Conservation (phyloP, 2,329 filamentous ascomycete species). For the Xylaria digitata region DNA sequence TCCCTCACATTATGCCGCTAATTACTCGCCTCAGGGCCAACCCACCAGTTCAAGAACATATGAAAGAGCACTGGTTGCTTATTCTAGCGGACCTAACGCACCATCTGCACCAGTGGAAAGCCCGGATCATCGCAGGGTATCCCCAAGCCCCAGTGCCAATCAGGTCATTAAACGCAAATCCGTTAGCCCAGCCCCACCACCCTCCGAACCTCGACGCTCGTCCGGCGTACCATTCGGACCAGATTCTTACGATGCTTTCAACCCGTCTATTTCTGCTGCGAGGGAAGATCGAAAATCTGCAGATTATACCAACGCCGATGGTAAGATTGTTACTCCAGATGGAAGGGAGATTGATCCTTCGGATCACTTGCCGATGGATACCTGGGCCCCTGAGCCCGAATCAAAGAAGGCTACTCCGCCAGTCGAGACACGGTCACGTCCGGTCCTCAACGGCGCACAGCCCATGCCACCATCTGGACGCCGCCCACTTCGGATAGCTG, state of each 20-base stretch:
- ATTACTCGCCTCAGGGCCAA: slow-evolving; percentile 43
- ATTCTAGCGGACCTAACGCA: slow-evolving; percentile 42
- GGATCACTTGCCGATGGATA: slow-evolving; percentile 80
- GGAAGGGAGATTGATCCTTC: slow-evolving; percentile 83
- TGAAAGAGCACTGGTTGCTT: slow-evolving; percentile 53
- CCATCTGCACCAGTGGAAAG: slow-evolving; percentile 35
- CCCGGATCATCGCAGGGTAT: slow-evolving; percentile 49
- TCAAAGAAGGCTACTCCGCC: slow-evolving; percentile 59
- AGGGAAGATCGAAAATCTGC: slow-evolving; percentile 48
- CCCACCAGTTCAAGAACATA: slow-evolving; percentile 42
- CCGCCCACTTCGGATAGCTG: slow-evolving; percentile 62
- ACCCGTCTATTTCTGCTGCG: slow-evolving; percentile 64
- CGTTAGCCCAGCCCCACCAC: slow-evolving; percentile 74
- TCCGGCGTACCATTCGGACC: slow-evolving; percentile 78
- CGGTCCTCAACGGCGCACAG: slow-evolving; percentile 64
- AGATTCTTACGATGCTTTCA: slow-evolving; percentile 79
- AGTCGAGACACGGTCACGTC: slow-evolving; percentile 54
- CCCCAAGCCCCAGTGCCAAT: slow-evolving; percentile 58
- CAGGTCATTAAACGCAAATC: slow-evolving; percentile 76
- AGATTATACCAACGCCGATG: slow-evolving; percentile 65
- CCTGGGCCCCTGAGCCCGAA: slow-evolving; percentile 82
- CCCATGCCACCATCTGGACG: slow-evolving; percentile 63
- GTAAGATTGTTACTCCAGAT: slow-evolving; percentile 80
- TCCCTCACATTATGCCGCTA: slow-evolving; percentile 43
- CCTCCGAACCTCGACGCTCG: slow-evolving; percentile 59